Conservation (phyloP, 257 asterid species). For the Parsonsia alboflavescens region DNA sequence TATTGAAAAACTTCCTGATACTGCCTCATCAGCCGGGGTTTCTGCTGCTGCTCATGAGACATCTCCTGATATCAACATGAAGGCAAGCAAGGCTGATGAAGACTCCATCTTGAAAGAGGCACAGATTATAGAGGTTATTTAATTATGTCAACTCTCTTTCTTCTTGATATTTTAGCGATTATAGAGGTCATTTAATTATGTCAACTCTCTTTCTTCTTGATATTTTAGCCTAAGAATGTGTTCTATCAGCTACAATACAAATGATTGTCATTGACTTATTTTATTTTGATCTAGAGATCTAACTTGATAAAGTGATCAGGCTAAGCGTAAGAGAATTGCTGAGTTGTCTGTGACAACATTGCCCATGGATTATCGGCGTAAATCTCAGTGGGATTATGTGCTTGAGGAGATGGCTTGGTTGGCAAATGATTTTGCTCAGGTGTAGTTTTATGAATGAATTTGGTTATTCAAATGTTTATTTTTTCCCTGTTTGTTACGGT, state of each 20-base stretch:
- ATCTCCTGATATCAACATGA: constrained; percentile 28
- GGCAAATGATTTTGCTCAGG: constrained; percentile 99
- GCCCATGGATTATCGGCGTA: constrained; percentile 35
- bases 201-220: background rate
- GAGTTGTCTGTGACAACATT: constrained; percentile 51
- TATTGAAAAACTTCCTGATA: constrained; percentile 29
- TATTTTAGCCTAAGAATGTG: constrained; percentile 1
- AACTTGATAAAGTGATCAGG: constrained; percentile 53
- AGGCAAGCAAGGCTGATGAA: constrained; percentile 53
- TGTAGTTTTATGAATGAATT: constrained; percentile 23
- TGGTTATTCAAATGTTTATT: background rate
- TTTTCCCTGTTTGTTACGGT: background rate
- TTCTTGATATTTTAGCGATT: constrained; percentile 10
- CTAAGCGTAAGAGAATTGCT: constrained; percentile 66
- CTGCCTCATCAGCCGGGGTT: constrained; percentile 31
- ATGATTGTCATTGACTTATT: constrained; percentile 15
- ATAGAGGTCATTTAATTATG: constrained; percentile 59
- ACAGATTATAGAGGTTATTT: constrained; percentile 65
- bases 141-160: constrained; percentile 7
- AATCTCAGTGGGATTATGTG: constrained; percentile 87
- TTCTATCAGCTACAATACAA: constrained; percentile 1
- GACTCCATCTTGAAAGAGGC: constrained; percentile 86
- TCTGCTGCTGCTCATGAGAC: constrained; percentile 34
- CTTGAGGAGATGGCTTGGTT: constrained; percentile 98
- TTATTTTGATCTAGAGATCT: constrained; percentile 34